phyloP scores from a whole-genome alignment of 495 filamentous ascomycete species.

The Aspergillus taichungensis region DNA sequence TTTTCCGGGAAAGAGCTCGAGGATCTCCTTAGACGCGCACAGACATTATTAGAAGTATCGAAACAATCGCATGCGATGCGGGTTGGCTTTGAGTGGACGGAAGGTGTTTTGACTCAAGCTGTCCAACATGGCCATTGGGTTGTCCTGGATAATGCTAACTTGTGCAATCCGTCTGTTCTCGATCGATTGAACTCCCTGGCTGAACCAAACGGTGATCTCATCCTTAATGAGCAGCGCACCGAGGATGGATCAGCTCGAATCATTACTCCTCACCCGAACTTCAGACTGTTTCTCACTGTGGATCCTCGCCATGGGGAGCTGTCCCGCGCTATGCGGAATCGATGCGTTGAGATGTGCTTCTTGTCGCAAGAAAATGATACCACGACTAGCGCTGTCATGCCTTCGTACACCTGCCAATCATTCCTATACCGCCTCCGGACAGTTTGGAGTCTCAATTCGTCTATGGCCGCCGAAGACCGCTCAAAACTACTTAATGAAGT shows the following conservation, averaged over 20 bases:
- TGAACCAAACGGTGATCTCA: constrained; percentile 78
- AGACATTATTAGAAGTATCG: constrained; percentile 32
- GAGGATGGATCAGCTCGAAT: constrained; percentile 73
- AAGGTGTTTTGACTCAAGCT: constrained; percentile 82
- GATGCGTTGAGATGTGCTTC: constrained; percentile 84
- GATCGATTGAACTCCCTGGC: constrained; percentile 92
- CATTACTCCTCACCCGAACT: constrained; percentile 74
- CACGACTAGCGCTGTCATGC: constrained; percentile 14
- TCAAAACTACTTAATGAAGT: constrained; percentile 24
- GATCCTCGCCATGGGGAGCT: constrained; percentile 90
- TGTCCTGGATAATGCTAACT: constrained; percentile 91
- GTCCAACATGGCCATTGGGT: constrained; percentile 84
- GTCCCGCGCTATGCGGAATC: constrained; percentile 93
- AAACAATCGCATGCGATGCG: constrained; percentile 44
- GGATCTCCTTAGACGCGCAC: constrained; percentile 24
- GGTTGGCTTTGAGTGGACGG: constrained; percentile 92
- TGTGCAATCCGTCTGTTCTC: constrained; percentile 89
- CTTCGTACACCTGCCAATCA: constrained; percentile 40
- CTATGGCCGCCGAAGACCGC: constrained; percentile 8
- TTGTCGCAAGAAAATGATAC: constrained; percentile 22
- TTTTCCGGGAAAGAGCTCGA: constrained; percentile 25
- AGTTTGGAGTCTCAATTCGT: constrained; percentile 28
- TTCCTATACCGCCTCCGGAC: constrained; percentile 42
- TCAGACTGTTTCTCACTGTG: constrained; percentile 89
- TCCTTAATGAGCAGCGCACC: constrained; percentile 83